Evolutionary conservation across 179 eudicot genomes (phyloP), one percentile per base, ranked within the genome.

Genomic region (Pouteria campechiana): DNA sequence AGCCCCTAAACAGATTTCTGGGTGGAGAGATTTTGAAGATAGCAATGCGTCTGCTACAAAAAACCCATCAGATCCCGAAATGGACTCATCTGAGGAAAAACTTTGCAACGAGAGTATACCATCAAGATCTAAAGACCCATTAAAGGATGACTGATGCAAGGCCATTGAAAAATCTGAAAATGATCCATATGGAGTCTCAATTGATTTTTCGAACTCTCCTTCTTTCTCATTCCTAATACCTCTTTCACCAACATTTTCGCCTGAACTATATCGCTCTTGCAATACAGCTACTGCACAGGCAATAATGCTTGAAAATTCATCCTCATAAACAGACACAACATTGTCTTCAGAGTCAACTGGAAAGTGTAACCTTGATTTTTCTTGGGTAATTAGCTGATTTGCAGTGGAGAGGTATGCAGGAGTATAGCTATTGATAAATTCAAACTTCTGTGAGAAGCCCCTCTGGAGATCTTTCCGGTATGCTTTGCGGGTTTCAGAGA

Each of bases 301-400:
- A 37, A 86, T 65, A 28, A 72, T 72, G 65, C 94, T 90, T 12
- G 98, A 90, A 34, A 76, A 64, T 67, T 90, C 98, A 57, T 79
- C 81, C 43, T 81, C 98, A 51, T 71, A 74, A 41, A 78, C 95
- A 0, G 84, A 81, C 37, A 90, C 74, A 50, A 79, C 50, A 44
- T 65, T 68, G 38, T 75, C 68, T 36, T 64, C 73, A 21, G 33
- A 23, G 50, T 64, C 70, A 22, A 90, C 65, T 54, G 87, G 93
- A 54, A 85, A 65, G 41, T 90, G 90, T 32, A 85, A 55, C 73
- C 81, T 81, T 18, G 75, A 68, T 11, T 84, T 83, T 71, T 73
- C 89, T 8, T 79, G 80, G 16, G 35, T 61, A 15, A 79, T 66
- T 63, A 90, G 34, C 38, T 68, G 52, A 39, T 63, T 56, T 12